A percentile compares a stretch with the other conserved stretches of the same genome.
Evolutionary conservation across 257 asterid species (phyloP).

Genomic region (Marsdenia floribunda): DNA sequence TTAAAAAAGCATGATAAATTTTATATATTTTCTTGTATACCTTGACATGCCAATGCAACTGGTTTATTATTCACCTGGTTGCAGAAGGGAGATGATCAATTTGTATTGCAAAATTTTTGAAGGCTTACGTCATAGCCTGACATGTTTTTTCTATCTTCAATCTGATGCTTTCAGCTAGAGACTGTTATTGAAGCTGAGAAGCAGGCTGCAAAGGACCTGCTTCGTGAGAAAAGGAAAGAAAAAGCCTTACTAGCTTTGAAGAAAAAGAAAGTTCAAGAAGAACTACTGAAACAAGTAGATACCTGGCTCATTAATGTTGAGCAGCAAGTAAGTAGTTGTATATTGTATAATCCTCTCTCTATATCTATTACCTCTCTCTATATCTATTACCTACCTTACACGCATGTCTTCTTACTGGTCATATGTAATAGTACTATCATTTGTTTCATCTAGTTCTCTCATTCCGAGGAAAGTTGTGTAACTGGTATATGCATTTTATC

Average conservation of each 20-base stretch:
- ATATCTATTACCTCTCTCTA: background rate
- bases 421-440: background rate
- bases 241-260: slow-evolving; percentile 77
- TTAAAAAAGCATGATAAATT: background rate
- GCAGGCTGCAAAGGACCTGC: slow-evolving; percentile 84
- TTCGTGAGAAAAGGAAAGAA: slow-evolving; percentile 84
- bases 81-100: background rate
- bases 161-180: slow-evolving; percentile 53
- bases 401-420: background rate
- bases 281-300: slow-evolving; percentile 81
- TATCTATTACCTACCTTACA: background rate
- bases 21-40: background rate
- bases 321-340: slow-evolving; percentile 65
- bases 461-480: background rate
- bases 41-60: background rate
- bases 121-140: background rate
- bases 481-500: slow-evolving; percentile 14
- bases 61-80: background rate
- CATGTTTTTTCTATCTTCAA: slow-evolving; percentile 5
- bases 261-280: slow-evolving; percentile 82
- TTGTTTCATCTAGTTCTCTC: background rate
- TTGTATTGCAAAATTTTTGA: background rate
- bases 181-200: slow-evolving; percentile 83
- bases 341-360: background rate
- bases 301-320: slow-evolving; percentile 86